Evolutionary conservation across 805 yeast genomes (phyloP).

Genomic region (Blastobotrys peoriensis): DNA sequence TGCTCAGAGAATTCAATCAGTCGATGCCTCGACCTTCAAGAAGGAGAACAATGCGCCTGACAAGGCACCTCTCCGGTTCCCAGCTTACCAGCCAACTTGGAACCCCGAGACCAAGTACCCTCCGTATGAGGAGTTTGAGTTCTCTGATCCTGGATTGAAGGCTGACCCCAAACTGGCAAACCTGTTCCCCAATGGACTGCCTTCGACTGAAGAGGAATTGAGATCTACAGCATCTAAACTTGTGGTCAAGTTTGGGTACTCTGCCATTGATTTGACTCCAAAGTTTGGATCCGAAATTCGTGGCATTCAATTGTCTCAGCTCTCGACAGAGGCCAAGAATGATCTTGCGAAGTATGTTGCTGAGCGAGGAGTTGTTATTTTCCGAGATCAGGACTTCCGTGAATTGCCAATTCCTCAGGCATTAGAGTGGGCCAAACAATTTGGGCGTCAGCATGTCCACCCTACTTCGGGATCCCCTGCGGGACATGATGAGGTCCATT

Average conservation of each 20-base stretch:
- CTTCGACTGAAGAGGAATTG: constrained; percentile 10
- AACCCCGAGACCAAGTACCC: constrained; percentile 50
- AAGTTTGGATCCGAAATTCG: constrained; percentile 61
- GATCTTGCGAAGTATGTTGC: constrained; percentile 67
- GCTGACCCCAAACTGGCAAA: constrained; percentile 55
- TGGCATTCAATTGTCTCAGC: constrained; percentile 56
- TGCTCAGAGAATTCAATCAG: constrained; percentile 12
- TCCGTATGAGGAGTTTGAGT: constrained; percentile 50
- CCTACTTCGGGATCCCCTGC: constrained; percentile 69
- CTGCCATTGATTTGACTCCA: constrained; percentile 46
- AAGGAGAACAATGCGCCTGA: constrained; percentile 5
- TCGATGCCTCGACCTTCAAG: constrained; percentile 16
- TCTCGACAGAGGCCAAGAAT: constrained; percentile 51
- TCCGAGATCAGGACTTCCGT: constrained; percentile 65
- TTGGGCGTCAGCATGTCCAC: constrained; percentile 67
- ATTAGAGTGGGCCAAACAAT: constrained; percentile 51
- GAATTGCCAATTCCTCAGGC: constrained; percentile 29
- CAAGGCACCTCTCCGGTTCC: constrained; percentile 30
- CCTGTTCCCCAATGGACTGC: constrained; percentile 37
- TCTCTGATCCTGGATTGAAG: constrained; percentile 55
- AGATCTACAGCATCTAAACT: constrained; percentile 10
- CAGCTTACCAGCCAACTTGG: constrained; percentile 65
- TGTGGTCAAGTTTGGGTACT: constrained; percentile 22
- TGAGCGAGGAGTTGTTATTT: constrained; percentile 65
- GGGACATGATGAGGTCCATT: constrained; percentile 53